These are phyloP conservation scores for Podosphaera leucotricha DNA, from an alignment of 2,329 filamentous ascomycete genomes.

Conservation along the genomic window DNA sequence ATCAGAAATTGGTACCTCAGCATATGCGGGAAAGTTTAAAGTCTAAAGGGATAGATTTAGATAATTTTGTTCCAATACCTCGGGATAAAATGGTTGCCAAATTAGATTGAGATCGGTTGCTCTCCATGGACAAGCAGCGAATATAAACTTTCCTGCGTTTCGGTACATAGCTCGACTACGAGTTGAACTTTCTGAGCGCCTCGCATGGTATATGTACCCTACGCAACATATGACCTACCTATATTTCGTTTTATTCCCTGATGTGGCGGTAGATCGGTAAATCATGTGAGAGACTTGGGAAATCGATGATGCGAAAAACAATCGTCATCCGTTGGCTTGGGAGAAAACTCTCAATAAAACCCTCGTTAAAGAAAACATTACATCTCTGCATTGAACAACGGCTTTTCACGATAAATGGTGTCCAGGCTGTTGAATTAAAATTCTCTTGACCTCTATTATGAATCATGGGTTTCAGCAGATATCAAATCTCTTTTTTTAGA, in stretches of 20 bases:
- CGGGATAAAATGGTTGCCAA: conserved; percentile 96
- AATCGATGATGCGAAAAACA: conserved; percentile 12
- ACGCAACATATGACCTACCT: conserved; percentile 12
- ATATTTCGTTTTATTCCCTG: conserved; percentile 11
- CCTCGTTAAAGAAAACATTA: conserved; percentile 10
- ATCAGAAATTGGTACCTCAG: conserved; percentile 64
- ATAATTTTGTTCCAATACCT: conserved; percentile 74
- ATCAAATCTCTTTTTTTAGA: conserved; percentile 14
- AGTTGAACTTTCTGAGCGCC: conserved; percentile 11
- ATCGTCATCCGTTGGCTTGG: conserved; percentile 15
- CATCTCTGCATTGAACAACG: conserved; percentile 6
- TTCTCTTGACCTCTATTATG: conserved; percentile 1
- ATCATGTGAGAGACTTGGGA: conserved; percentile 13
- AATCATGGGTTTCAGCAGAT: conserved; percentile 9
- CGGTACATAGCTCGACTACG: conserved; percentile 10
- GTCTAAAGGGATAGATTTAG: conserved; percentile 66
- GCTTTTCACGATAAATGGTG: conserved; percentile 8
- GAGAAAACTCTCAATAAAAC: conserved; percentile 13
- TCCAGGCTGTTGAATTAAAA: conserved; percentile 1
- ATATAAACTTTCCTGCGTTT: conserved; percentile 16
- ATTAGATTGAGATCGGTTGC: conserved; percentile 46
- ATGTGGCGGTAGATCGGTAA: conserved; percentile 9
- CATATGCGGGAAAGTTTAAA: conserved; percentile 57
- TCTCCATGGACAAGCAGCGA: conserved; percentile 15
- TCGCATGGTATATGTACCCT: conserved; percentile 11